These are phyloP conservation scores for Panaeolus cyanescens DNA, from an alignment of 768 basidiomycete species.

Conservation along the genomic window DNA sequence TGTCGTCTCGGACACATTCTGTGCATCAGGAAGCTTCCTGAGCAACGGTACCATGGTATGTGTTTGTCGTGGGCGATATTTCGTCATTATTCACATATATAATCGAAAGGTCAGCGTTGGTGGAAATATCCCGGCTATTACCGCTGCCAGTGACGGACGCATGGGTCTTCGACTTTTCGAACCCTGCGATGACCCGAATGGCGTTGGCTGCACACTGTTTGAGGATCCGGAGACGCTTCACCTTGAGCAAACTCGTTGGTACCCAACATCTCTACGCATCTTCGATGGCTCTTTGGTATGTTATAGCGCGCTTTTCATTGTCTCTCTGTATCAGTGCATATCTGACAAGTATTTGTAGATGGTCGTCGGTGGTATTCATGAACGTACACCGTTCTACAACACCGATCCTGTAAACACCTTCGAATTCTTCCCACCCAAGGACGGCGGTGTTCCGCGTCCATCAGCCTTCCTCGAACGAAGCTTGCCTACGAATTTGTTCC, in stretches of 20 bases:
- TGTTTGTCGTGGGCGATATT: too few relatives aligned
- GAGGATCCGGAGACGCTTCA: slow-evolving; percentile 36
- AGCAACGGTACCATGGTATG: slow-evolving; percentile 42
- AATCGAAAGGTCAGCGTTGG: slow-evolving; percentile 32
- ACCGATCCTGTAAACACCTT: slow-evolving; percentile 50
- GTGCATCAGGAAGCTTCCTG: slow-evolving; percentile 41
- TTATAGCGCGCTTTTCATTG: slow-evolving; percentile 19
- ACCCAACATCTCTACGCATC: slow-evolving; percentile 37
- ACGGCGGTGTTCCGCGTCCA: slow-evolving; percentile 31
- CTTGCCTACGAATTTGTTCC: slow-evolving; percentile 28
- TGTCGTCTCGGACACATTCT: slow-evolving; percentile 39
- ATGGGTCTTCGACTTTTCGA: slow-evolving; percentile 40
- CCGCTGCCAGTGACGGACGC: slow-evolving; percentile 31
- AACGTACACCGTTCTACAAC: slow-evolving; percentile 57
- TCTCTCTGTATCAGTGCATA: not conserved
- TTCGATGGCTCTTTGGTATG: slow-evolving; percentile 34
- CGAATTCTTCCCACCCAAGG: slow-evolving; percentile 42
- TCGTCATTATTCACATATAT: slow-evolving; percentile 11
- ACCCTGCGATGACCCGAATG: slow-evolving; percentile 34
- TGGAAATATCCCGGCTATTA: slow-evolving; percentile 27
- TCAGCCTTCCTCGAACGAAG: slow-evolving; percentile 24
- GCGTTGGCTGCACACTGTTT: slow-evolving; percentile 32
- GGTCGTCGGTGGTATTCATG: slow-evolving; percentile 27
- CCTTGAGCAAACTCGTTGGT: slow-evolving; percentile 40
- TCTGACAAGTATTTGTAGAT: slow-evolving; percentile 16